These are phyloP conservation scores for Coniochaeta hoffmannii DNA, from an alignment of 2,329 filamentous ascomycete genomes.

Conservation along the genomic window DNA sequence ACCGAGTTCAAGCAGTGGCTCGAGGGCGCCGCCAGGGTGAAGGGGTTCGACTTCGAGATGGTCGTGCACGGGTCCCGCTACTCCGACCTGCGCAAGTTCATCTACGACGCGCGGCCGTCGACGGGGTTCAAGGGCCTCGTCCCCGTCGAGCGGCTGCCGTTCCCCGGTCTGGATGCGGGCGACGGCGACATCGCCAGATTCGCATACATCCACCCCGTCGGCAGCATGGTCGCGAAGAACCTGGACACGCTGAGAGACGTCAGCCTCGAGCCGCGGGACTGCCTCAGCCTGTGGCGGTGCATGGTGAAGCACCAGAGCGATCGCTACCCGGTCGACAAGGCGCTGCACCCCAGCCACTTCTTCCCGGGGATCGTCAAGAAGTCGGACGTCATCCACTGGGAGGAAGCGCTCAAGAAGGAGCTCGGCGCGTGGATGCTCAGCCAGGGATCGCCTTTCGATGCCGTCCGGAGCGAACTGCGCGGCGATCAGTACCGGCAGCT, in stretches of 20 bases:
- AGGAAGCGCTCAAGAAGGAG: slow-evolving; percentile 48
- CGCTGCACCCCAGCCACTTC: slow-evolving; percentile 39
- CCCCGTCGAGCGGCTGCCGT: slow-evolving; percentile 30
- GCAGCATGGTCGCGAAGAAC: slow-evolving; percentile 48
- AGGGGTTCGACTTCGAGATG: slow-evolving; percentile 58
- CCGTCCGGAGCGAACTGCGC: slow-evolving; percentile 37
- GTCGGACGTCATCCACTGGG: slow-evolving; percentile 59
- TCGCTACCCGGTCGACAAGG: slow-evolving; percentile 39
- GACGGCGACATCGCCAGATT: slow-evolving; percentile 39
- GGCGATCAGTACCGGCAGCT: background rate
- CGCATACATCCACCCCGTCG: slow-evolving; percentile 58
- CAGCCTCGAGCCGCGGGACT: slow-evolving; percentile 64
- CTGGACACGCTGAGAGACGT: slow-evolving; percentile 57
- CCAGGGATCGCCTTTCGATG: slow-evolving; percentile 30
- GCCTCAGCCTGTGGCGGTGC: slow-evolving; percentile 54
- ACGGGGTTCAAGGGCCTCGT: slow-evolving; percentile 46
- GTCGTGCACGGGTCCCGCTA: slow-evolving; percentile 63
- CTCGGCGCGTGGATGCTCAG: slow-evolving; percentile 55
- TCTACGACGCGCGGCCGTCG: slow-evolving; percentile 38
- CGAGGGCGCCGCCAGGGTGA: slow-evolving; percentile 51
- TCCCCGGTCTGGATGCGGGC: slow-evolving; percentile 37
- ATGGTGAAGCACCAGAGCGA: slow-evolving; percentile 52
- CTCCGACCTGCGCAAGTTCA: slow-evolving; percentile 70
- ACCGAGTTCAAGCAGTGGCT: slow-evolving; percentile 65
- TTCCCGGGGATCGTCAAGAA: slow-evolving; percentile 53